Evolutionary conservation across 2,329 filamentous ascomycete genomes (phyloP).

Genomic region (Coccinonectria pachysandricola): DNA sequence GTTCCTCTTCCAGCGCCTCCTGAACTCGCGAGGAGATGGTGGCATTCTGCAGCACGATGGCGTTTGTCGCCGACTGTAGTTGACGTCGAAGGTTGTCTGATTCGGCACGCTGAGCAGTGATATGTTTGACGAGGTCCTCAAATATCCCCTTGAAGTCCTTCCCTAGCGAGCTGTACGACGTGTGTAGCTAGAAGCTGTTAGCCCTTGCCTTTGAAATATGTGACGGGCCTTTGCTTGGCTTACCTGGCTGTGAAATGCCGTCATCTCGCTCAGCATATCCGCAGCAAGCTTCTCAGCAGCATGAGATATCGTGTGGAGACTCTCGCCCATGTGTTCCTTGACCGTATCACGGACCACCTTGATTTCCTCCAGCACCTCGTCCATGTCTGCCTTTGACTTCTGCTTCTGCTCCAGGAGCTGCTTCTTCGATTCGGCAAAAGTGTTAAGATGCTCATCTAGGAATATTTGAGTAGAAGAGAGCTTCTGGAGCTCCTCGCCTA

Average conservation of each 20-base stretch:
- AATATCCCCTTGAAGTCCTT: constrained; percentile 81
- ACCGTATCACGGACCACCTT: constrained; percentile 81
- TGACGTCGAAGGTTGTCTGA: constrained; percentile 63
- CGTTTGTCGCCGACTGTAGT: constrained; percentile 58
- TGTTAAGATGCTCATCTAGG: constrained; percentile 56
- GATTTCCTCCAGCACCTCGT: constrained; percentile 84
- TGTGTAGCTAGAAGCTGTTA: constrained; percentile 50
- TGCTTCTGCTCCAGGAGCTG: constrained; percentile 59
- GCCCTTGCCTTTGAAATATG: constrained; percentile 3
- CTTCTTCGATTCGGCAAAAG: constrained; percentile 57
- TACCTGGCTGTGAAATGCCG: constrained; percentile 64
- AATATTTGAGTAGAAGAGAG: constrained; percentile 60
- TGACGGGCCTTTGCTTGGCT: too few relatives aligned
- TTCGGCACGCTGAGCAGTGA: constrained; percentile 67
- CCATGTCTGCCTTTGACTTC: constrained; percentile 73
- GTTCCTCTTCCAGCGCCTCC: constrained; percentile 65
- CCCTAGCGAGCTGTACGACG: constrained; percentile 74
- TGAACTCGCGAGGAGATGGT: constrained; percentile 57
- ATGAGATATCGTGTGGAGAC: constrained; percentile 69
- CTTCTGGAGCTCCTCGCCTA: constrained; percentile 62
- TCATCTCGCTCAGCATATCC: constrained; percentile 78
- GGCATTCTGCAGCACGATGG: constrained; percentile 58
- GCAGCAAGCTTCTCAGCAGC: constrained; percentile 83
- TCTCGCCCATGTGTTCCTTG: constrained; percentile 75
- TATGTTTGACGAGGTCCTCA: constrained; percentile 65